Conservation (phyloP, 768 basidiomycete species). For the Boletus rufocinnamomeus region DNA sequence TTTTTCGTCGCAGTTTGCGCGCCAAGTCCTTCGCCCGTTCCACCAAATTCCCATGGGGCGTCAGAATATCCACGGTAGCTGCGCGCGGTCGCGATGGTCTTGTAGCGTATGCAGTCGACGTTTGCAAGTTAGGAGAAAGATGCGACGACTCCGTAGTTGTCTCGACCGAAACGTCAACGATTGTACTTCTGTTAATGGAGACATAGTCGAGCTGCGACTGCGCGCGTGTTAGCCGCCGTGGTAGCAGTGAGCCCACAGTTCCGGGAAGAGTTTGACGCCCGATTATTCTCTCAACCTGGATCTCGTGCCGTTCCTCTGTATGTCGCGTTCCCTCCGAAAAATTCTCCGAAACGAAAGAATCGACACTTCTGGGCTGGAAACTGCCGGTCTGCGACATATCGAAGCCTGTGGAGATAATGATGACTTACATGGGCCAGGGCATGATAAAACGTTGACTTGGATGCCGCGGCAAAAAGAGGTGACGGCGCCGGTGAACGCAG, state of each 20-base stretch:
- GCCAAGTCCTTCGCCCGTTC: constrained; percentile 43
- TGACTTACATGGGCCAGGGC: constrained; percentile 43
- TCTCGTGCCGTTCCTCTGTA: constrained; percentile 49
- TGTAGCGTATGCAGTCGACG: constrained; percentile 26
- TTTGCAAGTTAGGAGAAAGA: background rate
- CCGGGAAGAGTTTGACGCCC: constrained; percentile 45
- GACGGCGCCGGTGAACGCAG: constrained; percentile 29
- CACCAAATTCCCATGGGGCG: constrained; percentile 33
- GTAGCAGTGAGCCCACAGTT: constrained; percentile 44
- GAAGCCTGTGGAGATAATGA: constrained; percentile 1
- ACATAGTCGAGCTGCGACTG: constrained; percentile 42
- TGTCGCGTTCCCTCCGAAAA: constrained; percentile 37
- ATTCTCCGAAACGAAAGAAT: constrained; percentile 45
- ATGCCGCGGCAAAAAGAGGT: constrained; percentile 41
- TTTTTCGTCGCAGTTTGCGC: constrained; percentile 46
- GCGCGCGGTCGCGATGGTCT: constrained; percentile 37
- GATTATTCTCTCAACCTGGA: constrained; percentile 49
- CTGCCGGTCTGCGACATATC: constrained; percentile 13
- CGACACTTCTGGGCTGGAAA: constrained; percentile 45
- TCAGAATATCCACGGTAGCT: constrained; percentile 35
- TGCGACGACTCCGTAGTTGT: constrained; percentile 34
- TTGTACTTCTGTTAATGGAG: constrained; percentile 33
- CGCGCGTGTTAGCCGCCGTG: constrained; percentile 48
- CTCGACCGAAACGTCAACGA: constrained; percentile 52
- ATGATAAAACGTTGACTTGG: constrained; percentile 52